These are phyloP conservation scores for Russula emetica DNA, from an alignment of 768 basidiomycete genomes.

Conservation along the genomic window DNA sequence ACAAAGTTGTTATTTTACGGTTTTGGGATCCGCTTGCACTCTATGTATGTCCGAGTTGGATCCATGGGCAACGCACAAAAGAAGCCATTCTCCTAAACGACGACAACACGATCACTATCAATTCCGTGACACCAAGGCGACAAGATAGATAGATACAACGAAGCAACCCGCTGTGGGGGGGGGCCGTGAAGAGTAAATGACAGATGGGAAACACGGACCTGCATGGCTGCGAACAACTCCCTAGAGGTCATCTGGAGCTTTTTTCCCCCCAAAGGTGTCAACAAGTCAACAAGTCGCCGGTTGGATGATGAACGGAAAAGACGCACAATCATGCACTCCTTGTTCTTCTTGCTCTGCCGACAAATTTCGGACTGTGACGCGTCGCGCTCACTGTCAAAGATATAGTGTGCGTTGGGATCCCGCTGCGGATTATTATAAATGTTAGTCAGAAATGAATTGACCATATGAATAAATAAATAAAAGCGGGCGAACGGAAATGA, in stretches of 20 bases:
- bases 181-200: not conserved
- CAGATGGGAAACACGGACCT: constrained; percentile 40
- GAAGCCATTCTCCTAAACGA: constrained; percentile 42
- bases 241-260: constrained; percentile 38
- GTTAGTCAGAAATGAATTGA: not conserved
- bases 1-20: constrained; percentile 11
- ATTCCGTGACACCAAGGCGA: not conserved
- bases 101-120: constrained; percentile 1
- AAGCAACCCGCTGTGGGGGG: not conserved
- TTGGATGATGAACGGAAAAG: not conserved
- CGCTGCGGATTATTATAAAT: not conserved
- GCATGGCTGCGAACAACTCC: constrained; percentile 65
- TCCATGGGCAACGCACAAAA: constrained; percentile 64
- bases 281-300: not conserved
- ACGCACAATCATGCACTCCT: constrained; percentile 43
- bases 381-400: constrained; percentile 58
- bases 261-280: not conserved
- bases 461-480: not conserved
- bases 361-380: constrained; percentile 57
- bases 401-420: constrained; percentile 47
- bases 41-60: constrained; percentile 60
- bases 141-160: not conserved
- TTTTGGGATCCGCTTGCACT: constrained; percentile 62
- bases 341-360: constrained; percentile 42
- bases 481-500: constrained; percentile 40